phyloP scores from a whole-genome alignment of 2,329 filamentous ascomycete species.

The Metarhizium humberi region DNA sequence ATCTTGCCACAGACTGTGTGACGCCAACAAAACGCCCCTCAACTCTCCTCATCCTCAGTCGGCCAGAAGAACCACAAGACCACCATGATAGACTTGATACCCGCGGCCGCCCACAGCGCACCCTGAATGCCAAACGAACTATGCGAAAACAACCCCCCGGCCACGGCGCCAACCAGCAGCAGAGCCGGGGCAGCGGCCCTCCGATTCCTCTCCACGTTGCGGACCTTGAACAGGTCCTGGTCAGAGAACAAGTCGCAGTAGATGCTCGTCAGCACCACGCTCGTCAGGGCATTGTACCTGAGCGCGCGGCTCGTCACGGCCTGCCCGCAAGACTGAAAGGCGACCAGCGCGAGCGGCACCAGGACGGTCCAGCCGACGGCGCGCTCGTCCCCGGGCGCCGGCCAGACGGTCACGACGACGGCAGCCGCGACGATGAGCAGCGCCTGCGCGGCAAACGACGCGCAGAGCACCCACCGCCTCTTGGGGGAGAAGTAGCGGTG shows the following conservation, averaged over 20 bases:
- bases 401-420: conserved; percentile 39
- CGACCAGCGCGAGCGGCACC: conserved; percentile 58
- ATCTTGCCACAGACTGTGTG: no score
- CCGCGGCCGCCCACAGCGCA: conserved; percentile 50
- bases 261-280: conserved; percentile 70
- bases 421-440: conserved; percentile 42
- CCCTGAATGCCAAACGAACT: conserved; percentile 38
- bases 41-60: conserved; percentile 26
- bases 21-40: not conserved
- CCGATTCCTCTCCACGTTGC: conserved; percentile 42
- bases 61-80: conserved; percentile 54
- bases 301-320: conserved; percentile 65
- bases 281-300: conserved; percentile 61
- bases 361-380: conserved; percentile 50
- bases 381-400: conserved; percentile 26
- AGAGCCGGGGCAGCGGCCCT: conserved; percentile 39
- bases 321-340: conserved; percentile 71
- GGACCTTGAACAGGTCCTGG: conserved; percentile 31
- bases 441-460: conserved; percentile 46
- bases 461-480: conserved; percentile 55
- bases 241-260: conserved; percentile 76
- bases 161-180: conserved; percentile 38
- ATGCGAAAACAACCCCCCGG: conserved; percentile 40
- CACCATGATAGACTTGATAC: conserved; percentile 46
- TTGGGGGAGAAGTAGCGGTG: conserved; percentile 54